Conservation (phyloP, 768 basidiomycete genomes). For the Clitopilus passeckerianus region DNA sequence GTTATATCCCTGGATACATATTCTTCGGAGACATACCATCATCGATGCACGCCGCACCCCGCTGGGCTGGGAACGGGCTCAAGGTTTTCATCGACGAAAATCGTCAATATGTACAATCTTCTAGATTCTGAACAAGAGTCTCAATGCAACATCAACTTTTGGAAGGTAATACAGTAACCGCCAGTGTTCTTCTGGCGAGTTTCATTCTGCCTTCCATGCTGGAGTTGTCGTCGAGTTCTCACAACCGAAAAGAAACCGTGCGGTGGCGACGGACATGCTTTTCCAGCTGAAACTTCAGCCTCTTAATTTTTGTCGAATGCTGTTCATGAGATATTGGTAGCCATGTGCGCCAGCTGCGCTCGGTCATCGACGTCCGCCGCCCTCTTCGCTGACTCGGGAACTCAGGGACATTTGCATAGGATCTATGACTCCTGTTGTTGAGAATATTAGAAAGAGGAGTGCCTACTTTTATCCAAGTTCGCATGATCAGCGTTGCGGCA, state of each 20-base stretch:
- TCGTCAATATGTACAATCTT: slow-evolving; percentile 39
- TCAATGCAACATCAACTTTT: too few relatives aligned
- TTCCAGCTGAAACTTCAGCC: not conserved
- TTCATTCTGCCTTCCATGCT: too few relatives aligned
- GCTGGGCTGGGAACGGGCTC: slow-evolving; percentile 40
- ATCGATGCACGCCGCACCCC: slow-evolving; percentile 7
- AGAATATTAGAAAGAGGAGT: too few relatives aligned
- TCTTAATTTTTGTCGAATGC: too few relatives aligned
- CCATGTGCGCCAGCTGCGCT: not conserved
- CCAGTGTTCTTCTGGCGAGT: too few relatives aligned
- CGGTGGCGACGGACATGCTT: not conserved
- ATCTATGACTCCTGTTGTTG: too few relatives aligned
- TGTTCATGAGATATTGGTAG: too few relatives aligned
- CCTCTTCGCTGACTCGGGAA: not conserved
- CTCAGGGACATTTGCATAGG: not conserved
- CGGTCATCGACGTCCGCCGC: not conserved
- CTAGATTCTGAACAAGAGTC: slow-evolving; percentile 29
- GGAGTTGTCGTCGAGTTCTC: too few relatives aligned
- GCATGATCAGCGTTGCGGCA: too few relatives aligned
- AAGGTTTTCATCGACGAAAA: slow-evolving; percentile 49
- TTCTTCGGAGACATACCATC: slow-evolving; percentile 60
- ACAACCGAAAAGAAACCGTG: not conserved
- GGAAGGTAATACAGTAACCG: too few relatives aligned
- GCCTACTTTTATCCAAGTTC: too few relatives aligned
- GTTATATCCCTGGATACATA: slow-evolving; percentile 93